These are phyloP conservation scores for Saksenaea oblongispora DNA, from an alignment of 371 early-diverging fungal genomes.

Conservation along the genomic window DNA sequence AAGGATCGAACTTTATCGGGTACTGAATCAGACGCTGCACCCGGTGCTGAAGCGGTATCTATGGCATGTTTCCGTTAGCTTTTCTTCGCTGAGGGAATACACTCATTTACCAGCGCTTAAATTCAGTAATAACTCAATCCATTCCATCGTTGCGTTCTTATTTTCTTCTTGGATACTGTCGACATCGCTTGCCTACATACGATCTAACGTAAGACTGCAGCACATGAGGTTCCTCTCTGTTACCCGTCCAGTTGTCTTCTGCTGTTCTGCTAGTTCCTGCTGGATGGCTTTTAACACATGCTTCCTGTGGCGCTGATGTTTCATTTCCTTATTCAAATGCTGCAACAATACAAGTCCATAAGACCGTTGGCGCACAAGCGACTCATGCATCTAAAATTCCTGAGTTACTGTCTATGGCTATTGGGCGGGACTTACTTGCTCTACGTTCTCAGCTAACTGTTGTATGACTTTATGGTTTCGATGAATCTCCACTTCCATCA, in stretches of 20 bases:
- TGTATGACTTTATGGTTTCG: neutral
- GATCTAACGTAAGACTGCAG: no score
- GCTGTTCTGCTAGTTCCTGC: neutral
- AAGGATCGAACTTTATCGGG: neutral
- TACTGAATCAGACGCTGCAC: neutral
- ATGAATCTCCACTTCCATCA: slow-evolving; percentile 3
- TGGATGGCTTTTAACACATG: neutral
- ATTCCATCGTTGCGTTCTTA: neutral
- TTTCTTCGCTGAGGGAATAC: neutral
- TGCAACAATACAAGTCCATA: neutral
- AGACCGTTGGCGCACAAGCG: neutral
- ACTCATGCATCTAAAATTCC: neutral
- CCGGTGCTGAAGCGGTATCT: neutral
- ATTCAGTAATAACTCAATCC: neutral
- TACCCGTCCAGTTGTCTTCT: neutral
- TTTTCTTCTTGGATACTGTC: neutral
- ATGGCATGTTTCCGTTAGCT: neutral
- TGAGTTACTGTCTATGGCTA: neutral
- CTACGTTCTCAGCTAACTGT: neutral
- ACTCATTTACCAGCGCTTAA: neutral
- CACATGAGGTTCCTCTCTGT: no score
- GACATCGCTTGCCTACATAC: no score
- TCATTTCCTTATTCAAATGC: neutral
- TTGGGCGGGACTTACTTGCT: neutral
- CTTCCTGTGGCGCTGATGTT: neutral